A percentile compares a stretch with the other conserved stretches of the same genome.
Conservation (phyloP, 805 yeast species). For the Wickerhamiella dianesei region DNA sequence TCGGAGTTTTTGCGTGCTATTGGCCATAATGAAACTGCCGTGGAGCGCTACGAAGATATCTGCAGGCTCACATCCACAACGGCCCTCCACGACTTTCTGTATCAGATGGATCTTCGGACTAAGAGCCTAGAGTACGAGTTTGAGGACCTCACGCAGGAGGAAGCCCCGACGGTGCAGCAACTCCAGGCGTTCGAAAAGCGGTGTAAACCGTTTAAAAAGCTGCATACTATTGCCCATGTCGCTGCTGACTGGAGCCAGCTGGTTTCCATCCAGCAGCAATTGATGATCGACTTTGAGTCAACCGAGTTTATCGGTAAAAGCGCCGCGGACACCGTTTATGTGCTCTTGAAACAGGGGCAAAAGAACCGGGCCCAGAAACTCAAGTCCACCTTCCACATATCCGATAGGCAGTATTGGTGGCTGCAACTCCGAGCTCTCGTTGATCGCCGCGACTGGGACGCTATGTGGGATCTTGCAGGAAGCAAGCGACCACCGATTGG, state of each 20-base stretch:
- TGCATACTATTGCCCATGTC: constrained; percentile 28
- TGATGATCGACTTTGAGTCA: constrained; percentile 30
- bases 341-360: constrained; percentile 38
- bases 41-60: constrained; percentile 29
- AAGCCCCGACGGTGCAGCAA: constrained; percentile 15
- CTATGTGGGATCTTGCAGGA: constrained; percentile 37
- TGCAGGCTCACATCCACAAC: constrained; percentile 12
- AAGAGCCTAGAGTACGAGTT: constrained; percentile 10
- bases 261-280: constrained; percentile 32
- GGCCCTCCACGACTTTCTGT: constrained; percentile 29
- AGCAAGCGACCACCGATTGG: constrained; percentile 56
- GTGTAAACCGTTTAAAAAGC: constrained; percentile 25
- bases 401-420: constrained; percentile 44
- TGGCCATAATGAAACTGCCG: constrained; percentile 33
- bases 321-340: constrained; percentile 35
- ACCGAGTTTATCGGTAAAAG: constrained; percentile 32
- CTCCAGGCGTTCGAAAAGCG: constrained; percentile 22
- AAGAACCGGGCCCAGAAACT: constrained; percentile 35
- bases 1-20: constrained; percentile 61
- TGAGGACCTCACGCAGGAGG: constrained; percentile 11
- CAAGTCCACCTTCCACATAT: constrained; percentile 40
- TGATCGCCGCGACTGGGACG: constrained; percentile 39
- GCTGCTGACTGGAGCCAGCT: constrained; percentile 35
- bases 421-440: constrained; percentile 38
- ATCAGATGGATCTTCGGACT: constrained; percentile 44